Conservation (phyloP, 1,284 basidiomycete genomes). For the Pseudozyma tsukubaensis region DNA sequence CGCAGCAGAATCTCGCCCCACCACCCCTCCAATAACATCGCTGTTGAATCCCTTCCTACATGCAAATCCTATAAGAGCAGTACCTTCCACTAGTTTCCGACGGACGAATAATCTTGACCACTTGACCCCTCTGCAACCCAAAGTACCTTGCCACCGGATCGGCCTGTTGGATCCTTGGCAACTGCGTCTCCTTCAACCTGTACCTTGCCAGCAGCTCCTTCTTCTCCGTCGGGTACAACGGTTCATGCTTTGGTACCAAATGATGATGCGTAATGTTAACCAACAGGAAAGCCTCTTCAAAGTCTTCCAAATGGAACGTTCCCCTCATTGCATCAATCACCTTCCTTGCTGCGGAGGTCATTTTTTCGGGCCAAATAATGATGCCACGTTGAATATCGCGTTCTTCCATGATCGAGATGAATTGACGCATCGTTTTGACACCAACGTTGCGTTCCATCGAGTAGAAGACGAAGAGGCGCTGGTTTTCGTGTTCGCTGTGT, state of each 20-base stretch:
- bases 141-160: conserved; percentile 99
- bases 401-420: conserved; percentile 66
- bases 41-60: conserved; percentile 28
- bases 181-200: conserved; percentile 95
- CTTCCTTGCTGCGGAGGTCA: conserved; percentile 96
- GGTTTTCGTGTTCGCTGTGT: conserved; percentile 70
- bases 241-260: conserved; percentile 91
- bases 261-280: conserved; percentile 96
- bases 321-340: conserved; percentile 71
- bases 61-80: conserved; percentile 85
- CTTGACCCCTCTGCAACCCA: conserved; percentile 91
- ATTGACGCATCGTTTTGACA: conserved; percentile 68
- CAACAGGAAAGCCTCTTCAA: conserved; percentile 92
- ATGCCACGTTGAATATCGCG: conserved; percentile 90
- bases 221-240: conserved; percentile 88
- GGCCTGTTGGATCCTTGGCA: conserved; percentile 93
- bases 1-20: no score
- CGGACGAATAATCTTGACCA: conserved; percentile 95
- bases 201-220: conserved; percentile 88
- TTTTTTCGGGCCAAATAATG: conserved; percentile 93
- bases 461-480: conserved; percentile 94
- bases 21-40: no score
- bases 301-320: conserved; percentile 91
- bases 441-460: conserved; percentile 69
- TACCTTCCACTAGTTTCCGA: conserved; percentile 97